Base-by-base conservation (phyloP, 768 basidiomycete species). In the Lactifluus echinatus region DNA sequence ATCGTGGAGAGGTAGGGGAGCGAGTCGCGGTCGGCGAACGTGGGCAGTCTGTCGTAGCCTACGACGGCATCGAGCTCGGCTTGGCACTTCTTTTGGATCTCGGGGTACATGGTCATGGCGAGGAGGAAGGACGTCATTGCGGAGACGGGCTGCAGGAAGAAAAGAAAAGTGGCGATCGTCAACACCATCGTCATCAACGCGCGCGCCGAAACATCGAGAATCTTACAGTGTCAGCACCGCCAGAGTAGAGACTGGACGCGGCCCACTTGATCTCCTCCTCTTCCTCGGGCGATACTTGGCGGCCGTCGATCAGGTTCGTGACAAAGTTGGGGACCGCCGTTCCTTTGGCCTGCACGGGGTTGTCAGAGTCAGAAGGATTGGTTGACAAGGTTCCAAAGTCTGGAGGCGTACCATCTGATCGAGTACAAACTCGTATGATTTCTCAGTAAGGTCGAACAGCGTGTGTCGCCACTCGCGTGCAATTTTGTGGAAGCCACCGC, bases 71-170 rank as follows among this genome's bases (percentile, higher is more conserved):
- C 68, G 40, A 69, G 52, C 50, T 69, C 65, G 4, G 53, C 63
- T 51, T 69, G 68, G 15, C 57, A 58, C 26, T 61, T 66, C 33
- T 45, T 51, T 29, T 60, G 63, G 6, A 60, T 28, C 1, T 63
- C 63, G 4, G 66, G 68, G 46, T 66, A 63, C 54, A 64, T 59
- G 2, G 68, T 64, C 64, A 68, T 66, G 12, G 66, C 66, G 17
- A 69, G 56, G 45, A 69, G 60, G 56, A 69, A 66, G 4, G 66
- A 67, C 3, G 56, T 37, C 49, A 69, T 55, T 2, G 68, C 61
- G 10, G 63, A 64, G 19, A 65, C 64, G n/a, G 68, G 62, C 62
- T 63, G 15, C 10, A n/a, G 4, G 8, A 47, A 21, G 6, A 11
- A n/a, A n/a, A n/a, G n/a, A n/a, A n/a, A n/a, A n/a, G n/a, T n/a